Evolutionary conservation across 495 filamentous ascomycete species (phyloP), one percentile per base, ranked within the genome.

Genomic region (Penicillium daleae): DNA sequence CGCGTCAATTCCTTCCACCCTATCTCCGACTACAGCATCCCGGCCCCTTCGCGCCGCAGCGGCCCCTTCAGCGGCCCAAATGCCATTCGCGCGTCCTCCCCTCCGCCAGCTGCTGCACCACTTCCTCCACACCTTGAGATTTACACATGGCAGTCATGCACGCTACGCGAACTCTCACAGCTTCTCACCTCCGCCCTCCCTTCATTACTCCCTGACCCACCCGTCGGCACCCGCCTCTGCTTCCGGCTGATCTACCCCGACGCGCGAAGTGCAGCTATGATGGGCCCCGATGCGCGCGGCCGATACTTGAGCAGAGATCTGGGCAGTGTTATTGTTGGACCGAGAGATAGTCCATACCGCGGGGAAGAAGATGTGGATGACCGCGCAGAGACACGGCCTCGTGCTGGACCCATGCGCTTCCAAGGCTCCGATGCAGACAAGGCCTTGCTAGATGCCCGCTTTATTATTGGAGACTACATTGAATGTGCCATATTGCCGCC

Each of bases 191-290:
- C 81, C 58, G 83, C 90, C 0, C 77, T 92, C 0, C 90, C 90
- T 0, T 70, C 72, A 26, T 73, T 93, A 58, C 85, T 97, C 24
- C 91, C 93, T n/a, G 67, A 81, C 55, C 92, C 90, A 0, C 83
- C 86, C 22, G 83, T 92, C 48, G 93, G 93, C 59, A 93, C 92
- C 3, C 86, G 93, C 49, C 82, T 97, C 40, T 86, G 87, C 55
- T 99, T 92, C 82, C 89, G 93, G 0, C 86, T 97, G 58, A 84
- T 97, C 60, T 97, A 89, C 76, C 89, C 90, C 15, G 93, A 97
- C 76, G 89, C 89, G 22, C 83, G 87, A 15, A 80, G 74, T 35
- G 79, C 78, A 5, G 74, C 80, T 27, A 74, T 76, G 37, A 70
- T 69, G 59, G 76, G 74, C 7, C 74, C 78, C 6, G 77, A 82